Evolutionary conservation across 164 flowering plant species (phyloP), one percentile per base, ranked within the genome.

Genomic region (Houttuynia cordata): DNA sequence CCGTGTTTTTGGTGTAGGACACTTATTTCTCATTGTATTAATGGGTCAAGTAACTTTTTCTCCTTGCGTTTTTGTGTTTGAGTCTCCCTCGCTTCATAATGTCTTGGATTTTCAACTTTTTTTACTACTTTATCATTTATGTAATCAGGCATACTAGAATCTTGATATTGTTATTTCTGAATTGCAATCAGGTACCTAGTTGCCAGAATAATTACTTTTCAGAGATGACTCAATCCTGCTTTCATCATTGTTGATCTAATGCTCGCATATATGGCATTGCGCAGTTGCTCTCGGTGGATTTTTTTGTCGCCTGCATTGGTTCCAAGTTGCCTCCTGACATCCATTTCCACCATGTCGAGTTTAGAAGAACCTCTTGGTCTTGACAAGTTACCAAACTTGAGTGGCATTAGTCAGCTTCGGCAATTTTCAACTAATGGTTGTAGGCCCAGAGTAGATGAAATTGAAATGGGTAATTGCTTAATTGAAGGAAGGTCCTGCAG

Each of bases 301-400:
- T 24, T 69, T 61, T 66, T 73, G 51, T 72, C 50, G 21, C 41
- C 24, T 67, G 21, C 51, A 42, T 64, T 61, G 59, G 13, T 67
- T 71, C 55, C 77, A 73, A 76, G 59, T 72, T 53, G 53, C 17
- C 34, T 51, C 69, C 60, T 69, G 67, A 20, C 67, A 51, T 67
- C 68, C 58, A 41, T 53, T 58, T 62, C 73, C 59, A 74, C 68
- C 30, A 89, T 89, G 96, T 89, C 97, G n/a, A 89, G 97, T 69
- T 78, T 93, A 83, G 90, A 87, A 78, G 85, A 92, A 71, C 90
- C 94, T 5, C 78, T 86, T 60, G 80, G 86, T 68, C 69, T 87
- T 62, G 91, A 89, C 68, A 83, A 82, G 71, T 66, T 83, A 45
- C 86, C 87, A 34, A 81, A 78, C 76, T 73, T 84, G 85, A 78